Base-by-base conservation (phyloP, 208 protist species). In the Zelonia costaricensis region DNA sequence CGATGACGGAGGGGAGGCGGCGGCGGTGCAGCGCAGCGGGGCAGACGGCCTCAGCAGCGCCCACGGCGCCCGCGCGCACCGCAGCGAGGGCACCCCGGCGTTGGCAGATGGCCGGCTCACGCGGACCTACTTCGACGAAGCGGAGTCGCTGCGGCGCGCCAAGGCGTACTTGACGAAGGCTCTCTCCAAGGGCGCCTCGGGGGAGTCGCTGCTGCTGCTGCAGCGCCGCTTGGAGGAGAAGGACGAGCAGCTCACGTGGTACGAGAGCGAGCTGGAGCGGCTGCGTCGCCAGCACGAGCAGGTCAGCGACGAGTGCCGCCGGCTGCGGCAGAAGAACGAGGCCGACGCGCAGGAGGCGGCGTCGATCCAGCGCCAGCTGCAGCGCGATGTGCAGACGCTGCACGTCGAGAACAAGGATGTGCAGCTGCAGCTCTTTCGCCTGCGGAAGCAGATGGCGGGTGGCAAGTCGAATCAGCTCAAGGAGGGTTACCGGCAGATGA, bases 321-420 rank as follows among this genome's bases (percentile, higher is more conserved):
- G 69, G 12, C 45, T 71, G 4, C 68, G 72, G 7, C 62, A 86
- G 6, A 80, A 87, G 45, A 25, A 83, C 8, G 70, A 61, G 30
- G 44, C 48, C 33, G 43, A 75, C 31, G 47, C 71, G 51, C 6
- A 55, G 22, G 44, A 72, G 16, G 44, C 73, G 30, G 49, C 64
- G 25, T n/a, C 56, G 6, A 38, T 74, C 23, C 53, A 77, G 13
- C 49, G 55, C 8, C 69, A 60, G 10, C 63, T 80, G 35, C 80
- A 89, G 31, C 67, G 80, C 36, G 82, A 92, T 1, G 57, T 85
- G 13, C 78, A 83, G 54, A 73, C 51, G 6, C 65, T 93, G n/a
- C 78, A 80, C 36, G 77, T 91, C 20, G 91, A 96, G 55, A 94
- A 92, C 69, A 93, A 93, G 52, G 88, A 96, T 43, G 73, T 94